Conservation (phyloP, 148 eudicot genomes). For the Rhododendron vialii region DNA sequence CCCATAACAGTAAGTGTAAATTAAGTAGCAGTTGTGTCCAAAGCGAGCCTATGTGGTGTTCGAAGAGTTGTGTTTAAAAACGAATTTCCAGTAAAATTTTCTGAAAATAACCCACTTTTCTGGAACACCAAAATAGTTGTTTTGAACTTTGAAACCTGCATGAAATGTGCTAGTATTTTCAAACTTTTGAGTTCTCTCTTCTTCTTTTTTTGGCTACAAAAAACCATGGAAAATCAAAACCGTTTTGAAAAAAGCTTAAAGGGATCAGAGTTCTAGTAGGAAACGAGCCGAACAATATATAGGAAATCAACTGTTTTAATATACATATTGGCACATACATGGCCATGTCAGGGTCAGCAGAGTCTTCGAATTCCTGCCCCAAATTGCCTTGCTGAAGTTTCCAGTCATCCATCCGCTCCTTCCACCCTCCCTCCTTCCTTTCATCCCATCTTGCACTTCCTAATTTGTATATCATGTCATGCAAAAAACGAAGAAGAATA, state of each 20-base stretch:
- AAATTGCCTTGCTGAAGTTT: slow-evolving; percentile 84
- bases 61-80: not conserved
- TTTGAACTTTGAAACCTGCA: not conserved
- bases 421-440: slow-evolving; percentile 82
- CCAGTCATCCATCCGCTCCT: slow-evolving; percentile 87
- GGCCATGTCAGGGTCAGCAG: slow-evolving; percentile 68
- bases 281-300: not conserved
- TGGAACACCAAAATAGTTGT: not conserved
- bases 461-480: slow-evolving; percentile 15
- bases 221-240: not conserved
- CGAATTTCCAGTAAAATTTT: not conserved
- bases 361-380: slow-evolving; percentile 65
- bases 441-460: slow-evolving; percentile 93
- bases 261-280: not conserved
- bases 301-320: not conserved
- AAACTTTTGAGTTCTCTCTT: not conserved
- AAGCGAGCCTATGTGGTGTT: not conserved
- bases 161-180: not conserved
- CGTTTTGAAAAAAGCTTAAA: not conserved
- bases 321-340: slow-evolving; percentile 34
- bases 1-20: not conserved
- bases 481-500: not conserved
- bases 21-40: not conserved
- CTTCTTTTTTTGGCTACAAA: not conserved
- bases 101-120: not conserved